Evolutionary conservation across 2,329 filamentous ascomycete species (phyloP), one percentile per base, ranked within the genome.

Genomic region (Microsporum audouinii): DNA sequence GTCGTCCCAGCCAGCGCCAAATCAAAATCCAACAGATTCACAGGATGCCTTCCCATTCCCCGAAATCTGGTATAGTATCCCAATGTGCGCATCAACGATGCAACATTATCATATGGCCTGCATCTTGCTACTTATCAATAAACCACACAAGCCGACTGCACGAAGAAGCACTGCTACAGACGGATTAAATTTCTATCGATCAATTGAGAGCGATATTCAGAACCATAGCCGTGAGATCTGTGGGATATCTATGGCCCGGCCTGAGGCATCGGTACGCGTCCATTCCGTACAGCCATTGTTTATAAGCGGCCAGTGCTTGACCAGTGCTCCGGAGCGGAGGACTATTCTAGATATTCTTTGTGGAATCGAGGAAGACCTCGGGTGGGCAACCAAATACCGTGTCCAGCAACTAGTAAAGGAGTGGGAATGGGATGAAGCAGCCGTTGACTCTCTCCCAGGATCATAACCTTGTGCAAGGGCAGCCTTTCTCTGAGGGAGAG

Each of bases 61-160:
- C 0, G 82, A 85, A 67, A 78, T 85, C 10, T 87, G 84, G 83
- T 86, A 84, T 69, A 83, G 81, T 62, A 77, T 85, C 0, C 81
- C 84, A 0, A 84, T 87, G 77, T 87, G 84, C 70, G 83, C 82
- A 0, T 83, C 84, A 1, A 83, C 83, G 0, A 86, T 77, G 70
- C 75, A 77, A 63, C 75, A 77, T 64, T 77, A 76, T 61, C 74
- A 77, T 61, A 75, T 77, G 70, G 74, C 73, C 7, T 72, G 73
- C 31, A 74, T 76, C 29, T 64, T 77, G 36, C 68, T 77, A 12
- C 70, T 76, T 34, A 72, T 75, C 63, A 76, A 77, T 63, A 76
- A 76, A 61, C 75, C 75, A 1, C 70, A 73, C 45, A 71, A 74
- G 53, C 70, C 73, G 5, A 73, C 81, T 0, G 77, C 78, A 61